Percentiles rank a stretch among this genome's conserved stretches.
These are phyloP conservation scores for Penicillium silybi DNA, from an alignment of 495 filamentous ascomycete genomes.

Conservation along the genomic window DNA sequence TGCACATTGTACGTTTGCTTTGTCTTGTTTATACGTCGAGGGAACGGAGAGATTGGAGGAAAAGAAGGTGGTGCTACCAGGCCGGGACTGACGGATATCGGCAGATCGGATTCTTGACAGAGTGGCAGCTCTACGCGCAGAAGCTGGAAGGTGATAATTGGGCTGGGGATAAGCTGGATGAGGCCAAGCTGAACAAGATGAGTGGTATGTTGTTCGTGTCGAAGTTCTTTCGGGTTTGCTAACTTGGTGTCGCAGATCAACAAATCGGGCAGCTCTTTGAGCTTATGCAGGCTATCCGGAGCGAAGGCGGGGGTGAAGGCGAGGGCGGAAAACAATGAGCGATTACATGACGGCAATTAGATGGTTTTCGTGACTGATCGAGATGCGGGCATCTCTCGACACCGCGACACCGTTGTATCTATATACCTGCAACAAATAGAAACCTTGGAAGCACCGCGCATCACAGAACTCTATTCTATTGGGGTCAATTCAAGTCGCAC, in stretches of 20 bases:
- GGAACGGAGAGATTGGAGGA: neutral
- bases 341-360: neutral
- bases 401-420: slow-evolving; percentile 6
- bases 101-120: slow-evolving; percentile 89
- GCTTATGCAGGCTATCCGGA: slow-evolving; percentile 80
- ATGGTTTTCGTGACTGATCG: neutral
- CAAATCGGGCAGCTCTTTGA: slow-evolving; percentile 93
- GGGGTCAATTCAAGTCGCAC: no score
- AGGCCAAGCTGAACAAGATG: slow-evolving; percentile 82
- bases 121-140: slow-evolving; percentile 96
- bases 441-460: neutral
- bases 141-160: slow-evolving; percentile 81
- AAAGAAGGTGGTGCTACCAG: neutral
- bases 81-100: slow-evolving; percentile 10
- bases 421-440: slow-evolving; percentile 17
- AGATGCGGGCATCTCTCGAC: slow-evolving; percentile 20
- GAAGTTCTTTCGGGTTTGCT: slow-evolving; percentile 7
- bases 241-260: slow-evolving; percentile 57
- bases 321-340: slow-evolving; percentile 10
- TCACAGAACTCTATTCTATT: no score
- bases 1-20: slow-evolving; percentile 68
- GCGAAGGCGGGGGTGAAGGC: slow-evolving; percentile 16
- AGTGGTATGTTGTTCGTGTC: slow-evolving; percentile 61
- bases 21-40: neutral
- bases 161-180: slow-evolving; percentile 74